These are phyloP conservation scores for Xylaria castorea DNA, from an alignment of 495 filamentous ascomycete species.

Conservation along the genomic window DNA sequence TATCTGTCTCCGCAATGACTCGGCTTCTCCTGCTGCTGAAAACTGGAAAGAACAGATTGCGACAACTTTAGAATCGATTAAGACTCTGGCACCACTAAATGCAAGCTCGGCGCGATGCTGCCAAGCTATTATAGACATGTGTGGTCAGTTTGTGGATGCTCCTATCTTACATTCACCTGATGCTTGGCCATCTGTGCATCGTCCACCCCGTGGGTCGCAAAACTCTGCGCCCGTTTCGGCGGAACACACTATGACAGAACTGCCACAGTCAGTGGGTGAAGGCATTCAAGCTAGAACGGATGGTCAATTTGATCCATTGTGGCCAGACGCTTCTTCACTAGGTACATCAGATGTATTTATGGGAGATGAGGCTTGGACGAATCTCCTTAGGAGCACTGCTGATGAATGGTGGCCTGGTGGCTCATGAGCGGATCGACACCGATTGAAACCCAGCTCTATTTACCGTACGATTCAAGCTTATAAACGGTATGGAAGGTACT, in stretches of 20 bases:
- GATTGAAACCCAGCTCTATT: background rate
- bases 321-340: slow-evolving; percentile 4
- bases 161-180: background rate
- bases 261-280: background rate
- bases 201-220: background rate
- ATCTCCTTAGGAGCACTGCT: slow-evolving; percentile 12
- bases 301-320: background rate
- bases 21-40: slow-evolving; percentile 50
- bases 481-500: background rate
- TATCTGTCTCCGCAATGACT: slow-evolving; percentile 58
- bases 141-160: slow-evolving; percentile 15
- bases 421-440: too few species aligned
- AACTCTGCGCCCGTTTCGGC: background rate
- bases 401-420: slow-evolving; percentile 14
- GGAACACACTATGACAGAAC: background rate
- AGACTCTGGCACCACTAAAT: slow-evolving; percentile 8
- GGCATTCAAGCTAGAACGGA: background rate
- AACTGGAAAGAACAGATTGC: slow-evolving; percentile 56
- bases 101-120: slow-evolving; percentile 16
- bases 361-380: slow-evolving; percentile 19
- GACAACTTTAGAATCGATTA: slow-evolving; percentile 39
- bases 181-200: background rate
- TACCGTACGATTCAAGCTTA: background rate
- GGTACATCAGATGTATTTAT: slow-evolving; percentile 12
- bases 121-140: slow-evolving; percentile 16